Percentiles rank a stretch among this genome's conserved stretches.
These are phyloP conservation scores for Stachybotrys echinatus DNA, from an alignment of 2,329 filamentous ascomycete genomes.

Conservation along the genomic window DNA sequence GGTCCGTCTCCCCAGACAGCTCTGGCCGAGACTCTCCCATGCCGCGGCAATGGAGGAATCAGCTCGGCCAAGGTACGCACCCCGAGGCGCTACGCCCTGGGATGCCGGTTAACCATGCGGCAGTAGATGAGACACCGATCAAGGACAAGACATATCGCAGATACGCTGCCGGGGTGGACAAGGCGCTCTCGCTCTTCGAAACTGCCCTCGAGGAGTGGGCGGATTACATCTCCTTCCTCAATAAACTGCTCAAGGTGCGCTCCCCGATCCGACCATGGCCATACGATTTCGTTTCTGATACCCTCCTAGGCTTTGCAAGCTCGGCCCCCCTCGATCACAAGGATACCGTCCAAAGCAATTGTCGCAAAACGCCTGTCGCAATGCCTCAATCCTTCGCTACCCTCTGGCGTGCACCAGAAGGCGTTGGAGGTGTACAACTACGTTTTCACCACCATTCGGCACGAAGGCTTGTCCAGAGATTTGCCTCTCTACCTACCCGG, in stretches of 20 bases:
- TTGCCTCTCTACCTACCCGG: conserved; percentile 86
- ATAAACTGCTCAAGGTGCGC: conserved; percentile 77
- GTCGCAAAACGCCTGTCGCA: conserved; percentile 91
- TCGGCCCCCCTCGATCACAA: conserved; percentile 64
- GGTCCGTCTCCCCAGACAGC: conserved; percentile 70
- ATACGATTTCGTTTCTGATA: conserved; percentile 2
- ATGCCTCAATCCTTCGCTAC: conserved; percentile 87
- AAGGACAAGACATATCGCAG: conserved; percentile 73
- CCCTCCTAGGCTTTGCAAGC: conserved; percentile 74
- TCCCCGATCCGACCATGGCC: neutral
- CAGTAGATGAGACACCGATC: conserved; percentile 45
- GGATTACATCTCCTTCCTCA: conserved; percentile 97
- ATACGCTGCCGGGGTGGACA: conserved; percentile 84
- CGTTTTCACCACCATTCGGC: conserved; percentile 81
- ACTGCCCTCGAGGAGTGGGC: conserved; percentile 96
- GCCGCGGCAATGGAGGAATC: conserved; percentile 70
- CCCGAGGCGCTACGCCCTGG: conserved; percentile 1
- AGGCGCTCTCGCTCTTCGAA: conserved; percentile 85
- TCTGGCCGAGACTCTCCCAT: conserved; percentile 76
- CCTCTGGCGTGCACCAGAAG: conserved; percentile 96
- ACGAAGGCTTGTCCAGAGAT: conserved; percentile 73
- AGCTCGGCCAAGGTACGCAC: conserved; percentile 67
- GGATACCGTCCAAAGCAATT: conserved; percentile 74
- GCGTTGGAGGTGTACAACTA: conserved; percentile 89
- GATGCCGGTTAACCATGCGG: neutral